phyloP scores from a whole-genome alignment of 2,329 filamentous ascomycete species.

The Corniculantispora saksenae region DNA sequence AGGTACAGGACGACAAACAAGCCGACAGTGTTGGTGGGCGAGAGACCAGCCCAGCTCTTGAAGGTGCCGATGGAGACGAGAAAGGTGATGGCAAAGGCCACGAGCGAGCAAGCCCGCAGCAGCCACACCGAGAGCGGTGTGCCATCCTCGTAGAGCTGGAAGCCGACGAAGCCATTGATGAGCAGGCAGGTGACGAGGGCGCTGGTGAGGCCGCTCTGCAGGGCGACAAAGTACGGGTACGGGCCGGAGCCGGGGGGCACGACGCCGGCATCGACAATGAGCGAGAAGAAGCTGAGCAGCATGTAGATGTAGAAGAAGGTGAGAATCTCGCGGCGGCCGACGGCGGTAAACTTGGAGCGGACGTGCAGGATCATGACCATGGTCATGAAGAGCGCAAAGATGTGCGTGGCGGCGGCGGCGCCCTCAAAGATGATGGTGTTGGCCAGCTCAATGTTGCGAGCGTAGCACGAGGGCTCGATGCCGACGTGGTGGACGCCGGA shows the following conservation, averaged over 20 bases:
- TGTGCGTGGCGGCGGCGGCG: constrained; percentile 89
- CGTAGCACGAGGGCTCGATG: constrained; percentile 89
- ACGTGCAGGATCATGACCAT: constrained; percentile 94
- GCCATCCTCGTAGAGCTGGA: constrained; percentile 97
- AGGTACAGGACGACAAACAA: constrained; percentile 92
- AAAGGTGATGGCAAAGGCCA: constrained; percentile 84
- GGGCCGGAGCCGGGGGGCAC: constrained; percentile 77
- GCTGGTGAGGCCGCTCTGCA: constrained; percentile 81
- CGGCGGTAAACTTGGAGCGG: constrained; percentile 95
- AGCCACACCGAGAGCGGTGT: constrained; percentile 94
- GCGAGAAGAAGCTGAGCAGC: constrained; percentile 81
- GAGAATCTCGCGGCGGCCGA: constrained; percentile 73
- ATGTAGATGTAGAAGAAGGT: constrained; percentile 98
- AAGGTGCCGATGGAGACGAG: constrained; percentile 89
- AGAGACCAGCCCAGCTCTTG: constrained; percentile 84
- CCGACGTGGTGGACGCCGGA: constrained; percentile 68
- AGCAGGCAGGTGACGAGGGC: constrained; percentile 85
- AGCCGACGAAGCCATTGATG: constrained; percentile 97
- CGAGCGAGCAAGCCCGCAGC: constrained; percentile 73
- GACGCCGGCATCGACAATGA: constrained; percentile 90
- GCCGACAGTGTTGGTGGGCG: constrained; percentile 81
- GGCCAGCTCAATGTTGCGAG: constrained; percentile 90
- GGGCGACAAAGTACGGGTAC: constrained; percentile 89
- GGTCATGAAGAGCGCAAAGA: constrained; percentile 86
- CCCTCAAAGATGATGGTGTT: constrained; percentile 99